Conservation (phyloP, 768 basidiomycete species). For the Paxillus rubicundulus region DNA sequence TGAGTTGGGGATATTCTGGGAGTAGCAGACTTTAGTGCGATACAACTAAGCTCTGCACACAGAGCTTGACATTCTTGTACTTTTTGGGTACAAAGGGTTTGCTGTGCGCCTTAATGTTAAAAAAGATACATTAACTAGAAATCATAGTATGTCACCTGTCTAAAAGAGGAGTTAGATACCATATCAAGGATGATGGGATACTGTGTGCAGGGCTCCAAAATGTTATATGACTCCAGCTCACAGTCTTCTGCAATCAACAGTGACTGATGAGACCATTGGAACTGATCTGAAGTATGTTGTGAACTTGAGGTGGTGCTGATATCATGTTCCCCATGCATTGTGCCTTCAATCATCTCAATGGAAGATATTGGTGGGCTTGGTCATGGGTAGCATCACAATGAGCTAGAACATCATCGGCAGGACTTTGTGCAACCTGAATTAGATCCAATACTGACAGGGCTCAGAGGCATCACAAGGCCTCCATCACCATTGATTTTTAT, state of each 20-base stretch:
- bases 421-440: no score
- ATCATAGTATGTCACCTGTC: constrained; percentile 52
- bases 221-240: constrained; percentile 24
- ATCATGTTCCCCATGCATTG: constrained; percentile 15
- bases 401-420: constrained; percentile 44
- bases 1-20: constrained; percentile 24
- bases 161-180: constrained; percentile 30
- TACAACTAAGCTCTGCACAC: constrained; percentile 60
- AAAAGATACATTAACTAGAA: constrained; percentile 3
- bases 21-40: constrained; percentile 34
- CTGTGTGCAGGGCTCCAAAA: constrained; percentile 17
- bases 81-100: constrained; percentile 61
- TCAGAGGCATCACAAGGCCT: constrained; percentile 73
- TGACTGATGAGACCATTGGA: constrained; percentile 25
- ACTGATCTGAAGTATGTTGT: constrained; percentile 23
- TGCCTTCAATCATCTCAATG: constrained; percentile 33
- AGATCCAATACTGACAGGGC: no score
- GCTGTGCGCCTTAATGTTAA: constrained; percentile 38
- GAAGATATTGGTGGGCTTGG: constrained; percentile 34
- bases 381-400: constrained; percentile 37
- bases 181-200: constrained; percentile 27
- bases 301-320: constrained; percentile 19
- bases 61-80: constrained; percentile 68
- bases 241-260: constrained; percentile 29
- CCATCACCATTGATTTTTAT: constrained; percentile 33